These are phyloP conservation scores for Volvox carteri DNA, from an alignment of 163 green algal genomes.

Conservation along the genomic window DNA sequence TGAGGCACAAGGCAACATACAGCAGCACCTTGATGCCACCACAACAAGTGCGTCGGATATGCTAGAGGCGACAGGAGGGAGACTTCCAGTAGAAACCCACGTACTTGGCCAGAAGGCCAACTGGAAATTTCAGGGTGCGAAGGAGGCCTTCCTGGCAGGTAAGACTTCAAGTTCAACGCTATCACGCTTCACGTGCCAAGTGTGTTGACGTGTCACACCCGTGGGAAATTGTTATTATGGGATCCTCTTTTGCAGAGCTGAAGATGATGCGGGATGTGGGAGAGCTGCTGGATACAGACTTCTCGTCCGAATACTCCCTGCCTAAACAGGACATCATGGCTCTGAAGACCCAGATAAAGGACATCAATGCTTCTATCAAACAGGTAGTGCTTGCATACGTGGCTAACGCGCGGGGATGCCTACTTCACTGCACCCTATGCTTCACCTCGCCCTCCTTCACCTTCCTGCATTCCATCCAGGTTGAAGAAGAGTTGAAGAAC, in stretches of 20 bases:
- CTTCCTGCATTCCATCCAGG: neutral
- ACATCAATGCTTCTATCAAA: conserved; percentile 1
- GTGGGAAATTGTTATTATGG: too few species aligned
- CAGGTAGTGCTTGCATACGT: too few species aligned
- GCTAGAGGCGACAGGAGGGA: conserved; percentile 26
- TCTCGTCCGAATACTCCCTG: neutral
- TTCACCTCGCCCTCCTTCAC: neutral
- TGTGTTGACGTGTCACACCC: too few species aligned
- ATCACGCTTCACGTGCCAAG: too few species aligned
- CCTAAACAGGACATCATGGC: conserved; percentile 3
- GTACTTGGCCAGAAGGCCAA: conserved; percentile 29
- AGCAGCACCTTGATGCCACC: conserved; percentile 14
- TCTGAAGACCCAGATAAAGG: conserved; percentile 39
- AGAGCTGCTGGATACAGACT: conserved; percentile 34
- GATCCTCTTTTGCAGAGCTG: neutral
- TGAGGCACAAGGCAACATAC: neutral
- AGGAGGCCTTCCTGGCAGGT: conserved; percentile 52
- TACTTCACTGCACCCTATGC: too few species aligned
- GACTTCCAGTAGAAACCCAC: conserved; percentile 30
- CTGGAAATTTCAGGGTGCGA: conserved; percentile 44
- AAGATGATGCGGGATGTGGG: neutral
- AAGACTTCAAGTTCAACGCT: neutral
- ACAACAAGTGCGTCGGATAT: neutral
- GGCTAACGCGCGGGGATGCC: too few species aligned
- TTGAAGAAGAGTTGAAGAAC: conserved; percentile 17